Evolutionary conservation across 768 basidiomycete genomes (phyloP), one percentile per base, ranked within the genome.

Genomic region (Agaricus blazei): DNA sequence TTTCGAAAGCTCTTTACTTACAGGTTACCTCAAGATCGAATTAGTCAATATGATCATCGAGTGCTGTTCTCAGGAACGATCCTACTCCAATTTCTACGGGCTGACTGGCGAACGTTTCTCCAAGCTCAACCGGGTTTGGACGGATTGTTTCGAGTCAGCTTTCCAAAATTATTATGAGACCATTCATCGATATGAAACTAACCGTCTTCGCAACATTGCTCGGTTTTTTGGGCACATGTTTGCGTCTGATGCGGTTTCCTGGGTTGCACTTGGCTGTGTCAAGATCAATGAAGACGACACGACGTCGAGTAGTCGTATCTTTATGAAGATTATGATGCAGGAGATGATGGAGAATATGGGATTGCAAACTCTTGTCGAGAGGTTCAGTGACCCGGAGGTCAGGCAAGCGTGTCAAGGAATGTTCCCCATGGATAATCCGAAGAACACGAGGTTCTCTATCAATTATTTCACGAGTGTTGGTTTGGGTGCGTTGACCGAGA

Each of bases 21-120:
- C 9, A 42, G 5, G n/a, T 45, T 5, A 0, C 40, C 12, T 36
- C 2, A 64, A 97, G 93, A 89, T 93, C 62, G 96, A 98, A 68
- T 72, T 99, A 56, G 84, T 91, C 68, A 98, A 98, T 78, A 99
- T 99, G 97, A 83, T 99, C 59, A 90, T 99, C 70, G 96, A 98
- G 65, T 99, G 97, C 88, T 98, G 97, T 69, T 98, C 97, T 1
- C 97, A 99, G 75, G 97, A 98, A 69, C 89, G 97, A 12, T 94
- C 96, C 1, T 99, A 98, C 70, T 93, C 91, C 2, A 90, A 81
- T n/a, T 98, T 97, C 77, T 99, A 95, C 65, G 97, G 97, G 11
- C 84, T 98, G 23, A 79, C 97, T 59, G 93, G 93, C 52, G 97
- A 99, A 69, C 89, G 97, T 23, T 94, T 99, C 74, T 88, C 90